phyloP scores from a whole-genome alignment of 78 protist species.

The Dictyostelium citrinum region DNA sequence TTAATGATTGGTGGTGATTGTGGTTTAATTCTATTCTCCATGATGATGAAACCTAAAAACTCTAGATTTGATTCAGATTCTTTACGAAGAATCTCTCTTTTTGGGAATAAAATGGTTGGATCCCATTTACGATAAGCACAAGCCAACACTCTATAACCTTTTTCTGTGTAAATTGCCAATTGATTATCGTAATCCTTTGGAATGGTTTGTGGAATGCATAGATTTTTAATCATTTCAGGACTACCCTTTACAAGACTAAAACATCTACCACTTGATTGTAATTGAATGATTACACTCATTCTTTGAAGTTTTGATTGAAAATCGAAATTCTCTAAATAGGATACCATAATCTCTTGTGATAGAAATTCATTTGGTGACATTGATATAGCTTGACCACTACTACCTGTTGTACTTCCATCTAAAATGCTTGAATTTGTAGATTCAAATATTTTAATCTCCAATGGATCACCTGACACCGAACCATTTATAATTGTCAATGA shows the following conservation, averaged over 20 bases:
- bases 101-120: neutral
- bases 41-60: slow-evolving; percentile 77
- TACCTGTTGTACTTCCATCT: neutral
- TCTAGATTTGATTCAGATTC: slow-evolving; percentile 75
- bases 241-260: slow-evolving; percentile 87
- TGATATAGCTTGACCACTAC: neutral
- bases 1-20: slow-evolving; percentile 74
- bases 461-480: slow-evolving; percentile 87
- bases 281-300: slow-evolving; percentile 83
- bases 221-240: slow-evolving; percentile 86
- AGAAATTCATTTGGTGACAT: neutral
- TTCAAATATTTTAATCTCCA: slow-evolving; percentile 89
- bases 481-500: slow-evolving; percentile 71
- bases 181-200: slow-evolving; percentile 74
- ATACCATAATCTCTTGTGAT: neutral
- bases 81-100: neutral
- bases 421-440: slow-evolving; percentile 54
- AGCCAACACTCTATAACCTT: slow-evolving; percentile 92
- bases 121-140: slow-evolving; percentile 60
- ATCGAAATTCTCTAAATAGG: slow-evolving; percentile 62
- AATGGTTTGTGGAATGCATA: slow-evolving; percentile 58
- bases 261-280: neutral
- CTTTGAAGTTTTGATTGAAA: slow-evolving; percentile 86
- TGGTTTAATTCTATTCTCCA: slow-evolving; percentile 84
- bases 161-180: slow-evolving; percentile 66